Evolutionary conservation across 2,329 filamentous ascomycete species (phyloP).

Genomic region (Fusarium secorum): DNA sequence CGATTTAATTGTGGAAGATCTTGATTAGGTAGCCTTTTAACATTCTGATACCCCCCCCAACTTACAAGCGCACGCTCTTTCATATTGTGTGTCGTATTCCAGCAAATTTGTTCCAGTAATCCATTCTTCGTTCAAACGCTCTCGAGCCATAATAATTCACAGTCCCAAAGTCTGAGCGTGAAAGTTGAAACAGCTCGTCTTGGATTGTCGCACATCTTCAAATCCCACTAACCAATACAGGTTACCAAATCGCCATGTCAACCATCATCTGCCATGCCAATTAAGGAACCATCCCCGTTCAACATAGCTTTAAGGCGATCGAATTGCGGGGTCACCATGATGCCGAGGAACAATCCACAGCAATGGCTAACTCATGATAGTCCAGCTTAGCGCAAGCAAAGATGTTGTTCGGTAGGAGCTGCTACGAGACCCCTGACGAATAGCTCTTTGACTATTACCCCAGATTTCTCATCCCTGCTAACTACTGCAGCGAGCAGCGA

Average conservation of each 20-base stretch:
- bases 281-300: slow-evolving; percentile 12
- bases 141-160: neutral
- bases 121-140: neutral
- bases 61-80: neutral
- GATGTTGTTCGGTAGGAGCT: neutral
- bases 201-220: neutral
- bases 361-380: slow-evolving; percentile 4
- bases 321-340: slow-evolving; percentile 26
- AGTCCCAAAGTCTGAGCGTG: neutral
- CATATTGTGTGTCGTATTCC: neutral
- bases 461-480: slow-evolving; percentile 17
- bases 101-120: neutral
- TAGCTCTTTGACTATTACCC: slow-evolving; percentile 6
- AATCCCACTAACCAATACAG: slow-evolving; percentile 39
- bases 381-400: neutral
- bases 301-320: neutral
- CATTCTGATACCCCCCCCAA: neutral
- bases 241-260: slow-evolving; percentile 37
- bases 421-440: slow-evolving; percentile 8
- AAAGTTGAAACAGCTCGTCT: neutral
- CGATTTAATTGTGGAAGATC: neutral
- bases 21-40: neutral
- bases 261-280: slow-evolving; percentile 18
- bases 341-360: slow-evolving; percentile 7
- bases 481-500: slow-evolving; percentile 2